Evolutionary conservation across 1,139 yeast species (phyloP).

Genomic region (Sugiyamaella castrensis): DNA sequence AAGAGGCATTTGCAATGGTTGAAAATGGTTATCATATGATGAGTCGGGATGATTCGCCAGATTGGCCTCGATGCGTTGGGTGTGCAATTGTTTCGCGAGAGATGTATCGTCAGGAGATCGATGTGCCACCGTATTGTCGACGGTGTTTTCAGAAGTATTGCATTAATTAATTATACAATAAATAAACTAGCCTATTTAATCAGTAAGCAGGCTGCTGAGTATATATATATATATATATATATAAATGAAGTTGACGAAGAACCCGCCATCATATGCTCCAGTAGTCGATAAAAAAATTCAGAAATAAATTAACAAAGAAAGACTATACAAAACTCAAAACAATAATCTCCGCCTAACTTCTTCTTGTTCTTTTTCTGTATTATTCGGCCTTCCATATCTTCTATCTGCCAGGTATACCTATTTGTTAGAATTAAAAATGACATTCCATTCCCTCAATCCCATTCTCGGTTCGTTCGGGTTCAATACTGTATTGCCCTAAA

Average conservation of each 20-base stretch:
- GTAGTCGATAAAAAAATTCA: no score
- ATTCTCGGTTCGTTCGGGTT: neutral
- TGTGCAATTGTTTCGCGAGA: slow-evolving; percentile 78
- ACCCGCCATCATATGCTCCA: no score
- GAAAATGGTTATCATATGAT: slow-evolving; percentile 54
- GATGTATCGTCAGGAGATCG: slow-evolving; percentile 59
- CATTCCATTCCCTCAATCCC: no score
- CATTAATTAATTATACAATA: slow-evolving; percentile 30
- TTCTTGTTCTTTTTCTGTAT: neutral
- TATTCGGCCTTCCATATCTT: slow-evolving; percentile 10
- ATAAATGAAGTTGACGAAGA: no score
- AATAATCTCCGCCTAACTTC: slow-evolving; percentile 3
- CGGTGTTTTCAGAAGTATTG: slow-evolving; percentile 66
- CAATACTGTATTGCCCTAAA: no score
- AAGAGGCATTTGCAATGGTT: slow-evolving; percentile 47
- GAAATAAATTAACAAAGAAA: neutral
- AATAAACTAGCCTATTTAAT: neutral
- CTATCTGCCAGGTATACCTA: slow-evolving; percentile 16
- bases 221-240: no score
- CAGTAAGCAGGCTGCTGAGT: neutral
- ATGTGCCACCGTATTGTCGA: slow-evolving; percentile 63
- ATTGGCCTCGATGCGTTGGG: slow-evolving; percentile 72
- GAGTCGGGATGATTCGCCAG: slow-evolving; percentile 45
- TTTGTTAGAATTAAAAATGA: no score
- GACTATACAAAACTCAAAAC: slow-evolving; percentile 2